phyloP scores from a whole-genome alignment of 768 basidiomycete genomes.

The Suillus bovinus region DNA sequence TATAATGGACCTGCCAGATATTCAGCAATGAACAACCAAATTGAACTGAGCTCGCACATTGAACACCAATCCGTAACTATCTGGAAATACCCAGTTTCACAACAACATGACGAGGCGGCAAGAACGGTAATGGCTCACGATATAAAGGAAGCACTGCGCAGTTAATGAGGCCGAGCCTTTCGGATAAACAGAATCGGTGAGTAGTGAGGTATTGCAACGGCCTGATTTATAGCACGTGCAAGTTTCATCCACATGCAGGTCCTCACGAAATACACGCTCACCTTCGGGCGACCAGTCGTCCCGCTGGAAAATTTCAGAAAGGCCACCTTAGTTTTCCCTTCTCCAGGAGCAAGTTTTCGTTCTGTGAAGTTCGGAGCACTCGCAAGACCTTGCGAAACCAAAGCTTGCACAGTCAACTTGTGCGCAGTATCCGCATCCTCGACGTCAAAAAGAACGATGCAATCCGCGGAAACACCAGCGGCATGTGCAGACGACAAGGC shows the following conservation, averaged over 20 bases:
- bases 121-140: constrained; percentile 40
- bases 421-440: constrained; percentile 14
- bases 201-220: constrained; percentile 64
- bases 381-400: constrained; percentile 51
- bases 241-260: neutral
- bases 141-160: constrained; percentile 57
- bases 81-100: constrained; percentile 30
- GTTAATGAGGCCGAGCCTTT: neutral
- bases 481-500: constrained; percentile 45
- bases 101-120: neutral
- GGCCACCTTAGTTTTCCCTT: constrained; percentile 69
- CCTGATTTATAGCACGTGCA: constrained; percentile 33
- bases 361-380: constrained; percentile 45
- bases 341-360: constrained; percentile 51
- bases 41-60: constrained; percentile 39
- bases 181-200: constrained; percentile 39
- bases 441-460: constrained; percentile 43
- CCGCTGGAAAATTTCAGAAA: constrained; percentile 75
- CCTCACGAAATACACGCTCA: constrained; percentile 18
- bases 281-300: constrained; percentile 77
- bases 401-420: constrained; percentile 42
- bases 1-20: constrained; percentile 54
- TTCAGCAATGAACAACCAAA: constrained; percentile 14
- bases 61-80: constrained; percentile 68
- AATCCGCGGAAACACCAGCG: constrained; percentile 42